Conservation (phyloP, 768 basidiomycete species). For the Suillus cothurnatus region DNA sequence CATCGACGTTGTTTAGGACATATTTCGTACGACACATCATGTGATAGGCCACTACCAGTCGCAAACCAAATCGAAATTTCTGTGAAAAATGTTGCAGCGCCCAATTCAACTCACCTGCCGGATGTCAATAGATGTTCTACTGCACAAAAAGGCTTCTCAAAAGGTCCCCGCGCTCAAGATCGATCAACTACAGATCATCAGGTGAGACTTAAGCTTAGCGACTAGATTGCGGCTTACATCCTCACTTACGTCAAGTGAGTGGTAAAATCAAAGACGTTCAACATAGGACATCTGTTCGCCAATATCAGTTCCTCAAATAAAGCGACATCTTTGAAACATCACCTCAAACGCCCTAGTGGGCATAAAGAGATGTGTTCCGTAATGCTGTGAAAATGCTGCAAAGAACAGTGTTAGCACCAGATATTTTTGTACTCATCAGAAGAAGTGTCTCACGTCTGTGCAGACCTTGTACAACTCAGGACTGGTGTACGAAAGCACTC, state of each 20-base stretch:
- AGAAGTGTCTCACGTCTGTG: not conserved
- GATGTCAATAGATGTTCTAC: not conserved
- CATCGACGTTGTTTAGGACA: not conserved
- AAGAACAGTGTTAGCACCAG: not conserved
- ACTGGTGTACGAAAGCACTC: not conserved
- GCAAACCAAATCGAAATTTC: not conserved
- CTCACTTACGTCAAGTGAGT: not conserved
- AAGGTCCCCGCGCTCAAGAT: not conserved
- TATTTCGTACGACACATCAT: not conserved
- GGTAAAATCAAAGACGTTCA: not conserved
- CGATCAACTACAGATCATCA: not conserved
- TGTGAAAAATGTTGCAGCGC: not conserved
- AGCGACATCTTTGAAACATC: not conserved
- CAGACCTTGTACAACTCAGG: not conserved
- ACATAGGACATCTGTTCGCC: not conserved
- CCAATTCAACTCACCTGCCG: not conserved
- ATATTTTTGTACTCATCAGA: not conserved
- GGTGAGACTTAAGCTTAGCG: not conserved
- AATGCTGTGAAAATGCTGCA: not conserved
- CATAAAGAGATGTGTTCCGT: not conserved
- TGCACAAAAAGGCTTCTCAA: not conserved
- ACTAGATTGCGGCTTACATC: not conserved
- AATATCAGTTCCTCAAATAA: not conserved
- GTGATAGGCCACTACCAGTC: not conserved
- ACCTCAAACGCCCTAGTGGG: not conserved